Percentiles rank a stretch among this genome's conserved stretches.
phyloP scores from a whole-genome alignment of 768 basidiomycete genomes.

The Pleurotus citrinopileatus region DNA sequence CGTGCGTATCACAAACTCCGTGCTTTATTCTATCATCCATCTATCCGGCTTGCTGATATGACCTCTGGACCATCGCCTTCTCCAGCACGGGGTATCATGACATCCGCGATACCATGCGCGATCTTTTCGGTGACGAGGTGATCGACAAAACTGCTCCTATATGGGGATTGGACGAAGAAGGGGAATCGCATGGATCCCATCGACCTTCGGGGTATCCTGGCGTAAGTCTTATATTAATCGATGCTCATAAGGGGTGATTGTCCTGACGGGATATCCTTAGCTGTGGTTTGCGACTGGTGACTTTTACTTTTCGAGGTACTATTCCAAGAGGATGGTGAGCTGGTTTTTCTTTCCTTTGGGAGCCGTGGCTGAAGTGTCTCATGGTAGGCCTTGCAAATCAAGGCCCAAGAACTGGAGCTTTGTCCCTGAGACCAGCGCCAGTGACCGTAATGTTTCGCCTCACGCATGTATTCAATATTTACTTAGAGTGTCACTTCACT shows the following conservation, averaged over 20 bases:
- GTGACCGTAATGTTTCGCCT: no score
- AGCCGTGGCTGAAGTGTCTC: no score
- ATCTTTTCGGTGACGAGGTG: constrained; percentile 32
- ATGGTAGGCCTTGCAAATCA: neutral
- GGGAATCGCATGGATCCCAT: constrained; percentile 33
- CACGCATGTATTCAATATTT: neutral
- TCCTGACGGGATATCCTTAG: constrained; percentile 16
- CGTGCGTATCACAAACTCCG: constrained; percentile 21
- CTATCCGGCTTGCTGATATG: neutral
- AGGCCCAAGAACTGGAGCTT: neutral
- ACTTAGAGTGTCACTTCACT: no score
- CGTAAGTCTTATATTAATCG: constrained; percentile 20
- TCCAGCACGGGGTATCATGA: constrained; percentile 25
- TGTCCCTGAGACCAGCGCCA: no score
- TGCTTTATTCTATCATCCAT: no score
- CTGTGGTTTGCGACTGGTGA: constrained; percentile 40
- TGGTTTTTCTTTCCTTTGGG: neutral
- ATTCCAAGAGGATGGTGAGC: constrained; percentile 35
- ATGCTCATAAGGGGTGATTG: neutral
- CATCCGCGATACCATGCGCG: constrained; percentile 26
- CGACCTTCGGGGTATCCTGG: constrained; percentile 41
- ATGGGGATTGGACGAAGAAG: constrained; percentile 41
- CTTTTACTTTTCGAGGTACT: constrained; percentile 27
- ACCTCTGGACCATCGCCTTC: neutral
- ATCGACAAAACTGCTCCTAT: constrained; percentile 26